Evolutionary conservation across 768 basidiomycete genomes (phyloP).

Genomic region (Pleurotus pulmonarius): DNA sequence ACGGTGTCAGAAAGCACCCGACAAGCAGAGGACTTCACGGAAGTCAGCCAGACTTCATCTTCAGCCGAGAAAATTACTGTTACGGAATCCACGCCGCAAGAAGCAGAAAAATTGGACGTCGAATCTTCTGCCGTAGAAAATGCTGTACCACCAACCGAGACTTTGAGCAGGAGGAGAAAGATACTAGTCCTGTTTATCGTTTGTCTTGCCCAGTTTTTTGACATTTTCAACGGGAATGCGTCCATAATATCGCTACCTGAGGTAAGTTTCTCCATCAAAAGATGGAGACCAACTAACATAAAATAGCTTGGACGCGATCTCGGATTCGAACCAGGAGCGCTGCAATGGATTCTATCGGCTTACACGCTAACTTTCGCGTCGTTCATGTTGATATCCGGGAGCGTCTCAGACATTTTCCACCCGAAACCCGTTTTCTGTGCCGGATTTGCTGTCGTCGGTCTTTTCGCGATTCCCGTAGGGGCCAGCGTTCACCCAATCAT

Average conservation of each 20-base stretch:
- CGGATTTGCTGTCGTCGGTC: slow-evolving; percentile 10
- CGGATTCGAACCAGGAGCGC: not conserved
- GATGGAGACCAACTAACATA: not conserved
- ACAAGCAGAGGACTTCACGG: too few species aligned
- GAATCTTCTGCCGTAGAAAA: too few species aligned
- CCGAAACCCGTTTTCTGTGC: slow-evolving; percentile 17
- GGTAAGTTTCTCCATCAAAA: not conserved
- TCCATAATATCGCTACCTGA: not conserved
- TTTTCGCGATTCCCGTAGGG: slow-evolving; percentile 7
- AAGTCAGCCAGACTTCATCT: too few species aligned
- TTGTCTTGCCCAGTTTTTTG: not conserved
- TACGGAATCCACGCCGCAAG: too few species aligned
- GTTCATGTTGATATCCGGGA: slow-evolving; percentile 19
- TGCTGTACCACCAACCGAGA: too few species aligned
- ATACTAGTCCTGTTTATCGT: not conserved
- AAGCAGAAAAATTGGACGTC: too few species aligned
- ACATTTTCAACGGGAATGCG: not conserved
- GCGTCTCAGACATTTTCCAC: slow-evolving; percentile 16
- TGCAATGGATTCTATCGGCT: slow-evolving; percentile 36
- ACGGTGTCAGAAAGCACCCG: too few species aligned
- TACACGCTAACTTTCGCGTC: slow-evolving; percentile 41
- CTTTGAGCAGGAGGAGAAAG: not conserved
- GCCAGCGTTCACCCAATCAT: slow-evolving; percentile 7
- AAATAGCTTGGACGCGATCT: not conserved
- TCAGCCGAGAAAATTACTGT: too few species aligned